Evolutionary conservation across 2,329 filamentous ascomycete genomes (phyloP).

Genomic region (Botrytis sinoallii): DNA sequence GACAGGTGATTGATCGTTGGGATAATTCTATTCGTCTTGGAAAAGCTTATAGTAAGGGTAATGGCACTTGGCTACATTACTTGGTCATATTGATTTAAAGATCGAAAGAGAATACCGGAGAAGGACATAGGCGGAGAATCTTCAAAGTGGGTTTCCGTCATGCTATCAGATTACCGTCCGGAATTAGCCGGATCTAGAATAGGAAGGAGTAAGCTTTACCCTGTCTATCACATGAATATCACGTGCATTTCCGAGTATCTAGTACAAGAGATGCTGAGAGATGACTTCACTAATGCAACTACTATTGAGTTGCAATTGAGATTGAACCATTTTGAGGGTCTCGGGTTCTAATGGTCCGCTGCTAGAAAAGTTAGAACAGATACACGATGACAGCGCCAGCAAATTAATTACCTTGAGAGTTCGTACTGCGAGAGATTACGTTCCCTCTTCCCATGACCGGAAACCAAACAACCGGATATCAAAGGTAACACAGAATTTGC

Average conservation of each 20-base stretch:
- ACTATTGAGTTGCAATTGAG: too few species aligned
- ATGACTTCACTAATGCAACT: not conserved
- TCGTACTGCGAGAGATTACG: not conserved
- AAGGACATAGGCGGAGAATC: not conserved
- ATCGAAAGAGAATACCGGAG: not conserved
- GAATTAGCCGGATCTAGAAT: constrained; percentile 1
- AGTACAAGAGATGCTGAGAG: not conserved
- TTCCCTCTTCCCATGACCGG: not conserved
- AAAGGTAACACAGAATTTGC: not conserved
- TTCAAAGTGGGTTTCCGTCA: not conserved
- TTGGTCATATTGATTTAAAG: not conserved
- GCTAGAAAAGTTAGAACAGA: not conserved
- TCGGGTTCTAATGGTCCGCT: not conserved
- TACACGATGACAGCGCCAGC: not conserved
- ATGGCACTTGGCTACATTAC: not conserved
- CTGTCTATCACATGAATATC: not conserved
- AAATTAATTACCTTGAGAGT: not conserved
- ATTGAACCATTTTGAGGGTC: not conserved
- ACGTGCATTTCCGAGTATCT: not conserved
- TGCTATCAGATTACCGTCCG: not conserved
- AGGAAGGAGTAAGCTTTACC: not conserved
- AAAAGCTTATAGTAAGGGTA: not conserved
- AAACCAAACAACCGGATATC: not conserved
- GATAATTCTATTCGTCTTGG: not conserved
- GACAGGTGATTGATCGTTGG: not conserved